These are phyloP conservation scores for Syncephalastrum racemosum DNA, from an alignment of 371 early-diverging fungal species.

Conservation along the genomic window DNA sequence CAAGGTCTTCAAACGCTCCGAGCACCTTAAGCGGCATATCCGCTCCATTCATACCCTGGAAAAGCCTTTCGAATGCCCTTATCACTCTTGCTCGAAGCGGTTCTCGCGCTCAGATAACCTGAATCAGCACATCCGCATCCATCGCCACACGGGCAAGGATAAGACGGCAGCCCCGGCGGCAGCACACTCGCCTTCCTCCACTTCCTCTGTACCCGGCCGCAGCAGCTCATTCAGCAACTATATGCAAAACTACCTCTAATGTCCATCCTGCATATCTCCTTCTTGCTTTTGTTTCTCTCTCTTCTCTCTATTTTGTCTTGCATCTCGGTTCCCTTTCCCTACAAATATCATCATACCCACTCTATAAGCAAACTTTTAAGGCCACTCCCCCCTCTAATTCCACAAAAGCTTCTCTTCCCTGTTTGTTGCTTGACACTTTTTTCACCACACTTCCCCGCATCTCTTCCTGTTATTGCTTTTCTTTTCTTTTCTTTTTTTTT, in stretches of 20 bases:
- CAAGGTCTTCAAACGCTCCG: constrained; percentile 78
- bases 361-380: neutral
- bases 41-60: constrained; percentile 60
- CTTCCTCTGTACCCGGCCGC: constrained; percentile 1
- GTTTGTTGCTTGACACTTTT: no score
- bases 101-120: constrained; percentile 66
- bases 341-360: constrained; percentile 3
- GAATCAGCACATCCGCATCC: constrained; percentile 59
- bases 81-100: constrained; percentile 64
- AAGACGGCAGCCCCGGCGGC: constrained; percentile 5
- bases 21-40: constrained; percentile 80
- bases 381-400: neutral
- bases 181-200: neutral
- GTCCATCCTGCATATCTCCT: constrained; percentile 4
- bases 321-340: neutral
- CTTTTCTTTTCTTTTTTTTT: constrained; percentile 8
- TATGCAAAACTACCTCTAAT: constrained; percentile 22
- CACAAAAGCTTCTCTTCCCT: neutral
- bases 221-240: constrained; percentile 28
- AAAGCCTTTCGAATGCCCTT: constrained; percentile 53
- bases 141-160: constrained; percentile 38
- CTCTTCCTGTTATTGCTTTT: constrained; percentile 5
- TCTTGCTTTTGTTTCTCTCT: neutral
- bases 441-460: constrained; percentile 1
- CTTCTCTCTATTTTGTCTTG: constrained; percentile 3